Evolutionary conservation across 2,329 filamentous ascomycete genomes (phyloP).

Genomic region (Cadophora sp.): DNA sequence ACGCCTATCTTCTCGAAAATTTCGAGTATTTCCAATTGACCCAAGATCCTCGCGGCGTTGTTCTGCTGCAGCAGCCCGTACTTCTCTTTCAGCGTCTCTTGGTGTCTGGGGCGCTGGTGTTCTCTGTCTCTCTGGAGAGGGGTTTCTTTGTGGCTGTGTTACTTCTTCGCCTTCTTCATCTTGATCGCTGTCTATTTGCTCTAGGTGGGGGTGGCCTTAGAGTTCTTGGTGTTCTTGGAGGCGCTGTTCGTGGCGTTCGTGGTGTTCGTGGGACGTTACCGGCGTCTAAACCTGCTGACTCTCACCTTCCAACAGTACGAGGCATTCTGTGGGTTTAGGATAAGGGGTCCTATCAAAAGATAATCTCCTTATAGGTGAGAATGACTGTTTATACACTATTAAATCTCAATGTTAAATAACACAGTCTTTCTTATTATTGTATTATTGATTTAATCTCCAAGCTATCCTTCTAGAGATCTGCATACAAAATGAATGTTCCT

Average conservation of each 20-base stretch:
- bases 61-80: constrained; percentile 11
- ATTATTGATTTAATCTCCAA: neutral
- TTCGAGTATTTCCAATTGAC: constrained; percentile 6
- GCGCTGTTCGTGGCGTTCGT: neutral
- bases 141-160: neutral
- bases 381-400: neutral
- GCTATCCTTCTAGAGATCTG: neutral
- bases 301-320: constrained; percentile 4
- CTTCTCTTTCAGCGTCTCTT: constrained; percentile 11
- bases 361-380: neutral
- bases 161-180: constrained; percentile 2
- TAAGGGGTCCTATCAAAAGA: neutral
- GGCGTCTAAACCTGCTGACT: neutral
- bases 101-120: neutral
- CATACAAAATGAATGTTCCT: neutral
- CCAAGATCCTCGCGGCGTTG: constrained; percentile 6
- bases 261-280: neutral
- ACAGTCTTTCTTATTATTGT: neutral
- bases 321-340: constrained; percentile 5
- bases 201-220: neutral
- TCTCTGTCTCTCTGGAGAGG: constrained; percentile 1
- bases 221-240: neutral
- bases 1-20: constrained; percentile 3
- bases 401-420: neutral
- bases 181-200: neutral